Evolutionary conservation across 2,329 filamentous ascomycete species (phyloP), one percentile per base, ranked within the genome.

Genomic region (Chrysosphaeria jannelii): DNA sequence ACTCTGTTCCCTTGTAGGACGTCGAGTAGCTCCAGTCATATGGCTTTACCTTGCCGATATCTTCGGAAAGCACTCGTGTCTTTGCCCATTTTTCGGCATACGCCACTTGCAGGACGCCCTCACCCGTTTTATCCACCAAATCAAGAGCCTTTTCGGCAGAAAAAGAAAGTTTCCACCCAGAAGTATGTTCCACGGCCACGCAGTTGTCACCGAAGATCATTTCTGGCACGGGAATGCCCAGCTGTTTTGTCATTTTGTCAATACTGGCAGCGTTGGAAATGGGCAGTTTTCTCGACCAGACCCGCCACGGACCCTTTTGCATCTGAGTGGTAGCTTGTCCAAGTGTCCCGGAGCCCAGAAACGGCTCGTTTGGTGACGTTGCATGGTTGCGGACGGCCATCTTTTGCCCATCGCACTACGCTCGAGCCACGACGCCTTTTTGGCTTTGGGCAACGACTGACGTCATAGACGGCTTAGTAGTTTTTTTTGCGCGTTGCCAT

Each of bases 191-290:
- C 29, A 97, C 55, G 5, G 60, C 48, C 19, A 89, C 66, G 27
- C 70, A 50, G 43, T 97, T 97, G 50, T 97, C 79, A 30, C 85
- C 85, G 40, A 97, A 97, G 33, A 97, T 97, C 85, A 97, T 97
- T 49, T 97, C 85, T 6, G 85, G 85, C 19, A 81, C 63, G 10
- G 81, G 65, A 39, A 97, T 91, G 14, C 67, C 66, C 25, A 97
- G 56, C 30, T 59, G 62, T 27, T 55, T 53, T 19, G 67, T 66
- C 62, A 97, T 74, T 18, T 60, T 61, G 39, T 90, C 78, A 39
- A 97, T 93, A 23, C 78, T 72, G 5, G 59, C 71, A 21, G 79
- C 65, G 44, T 90, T 91, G 35, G 88, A 70, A 43, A 97, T 97
- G 30, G 85, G 85, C 23, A 85, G 65, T 50, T 91, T 91, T 40